These are phyloP conservation scores for Sclerotinia sclerotiorum DNA, from an alignment of 2,329 filamentous ascomycete genomes.

Conservation along the genomic window DNA sequence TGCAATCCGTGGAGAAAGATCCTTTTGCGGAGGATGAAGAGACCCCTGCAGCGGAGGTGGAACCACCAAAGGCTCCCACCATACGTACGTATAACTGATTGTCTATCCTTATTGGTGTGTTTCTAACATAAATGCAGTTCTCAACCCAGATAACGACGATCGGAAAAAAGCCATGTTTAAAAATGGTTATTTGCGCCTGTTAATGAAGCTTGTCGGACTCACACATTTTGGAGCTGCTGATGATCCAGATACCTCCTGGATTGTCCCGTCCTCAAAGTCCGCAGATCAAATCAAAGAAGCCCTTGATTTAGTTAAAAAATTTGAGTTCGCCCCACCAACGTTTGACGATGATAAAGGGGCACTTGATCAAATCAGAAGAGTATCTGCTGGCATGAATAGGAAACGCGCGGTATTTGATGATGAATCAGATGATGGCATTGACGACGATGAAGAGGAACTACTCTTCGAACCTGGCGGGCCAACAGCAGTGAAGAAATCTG, in stretches of 20 bases:
- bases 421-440: slow-evolving; percentile 62
- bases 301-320: slow-evolving; percentile 71
- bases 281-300: slow-evolving; percentile 66
- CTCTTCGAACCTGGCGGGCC: slow-evolving; percentile 71
- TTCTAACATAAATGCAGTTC: slow-evolving; percentile 34
- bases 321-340: slow-evolving; percentile 73
- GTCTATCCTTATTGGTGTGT: neutral
- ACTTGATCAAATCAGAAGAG: slow-evolving; percentile 76
- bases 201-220: slow-evolving; percentile 76
- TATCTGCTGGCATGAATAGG: slow-evolving; percentile 49
- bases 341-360: slow-evolving; percentile 71
- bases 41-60: slow-evolving; percentile 36
- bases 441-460: slow-evolving; percentile 52
- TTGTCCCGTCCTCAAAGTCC: slow-evolving; percentile 66
- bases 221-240: slow-evolving; percentile 57
- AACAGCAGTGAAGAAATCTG: slow-evolving; percentile 53
- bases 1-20: slow-evolving; percentile 48
- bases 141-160: slow-evolving; percentile 58
- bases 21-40: slow-evolving; percentile 41
- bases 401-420: slow-evolving; percentile 67
- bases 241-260: slow-evolving; percentile 76
- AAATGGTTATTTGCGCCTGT: slow-evolving; percentile 80
- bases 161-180: slow-evolving; percentile 78
- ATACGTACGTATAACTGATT: slow-evolving; percentile 50
- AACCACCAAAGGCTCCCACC: slow-evolving; percentile 47